Conservation (phyloP, 257 asterid species). For the Cinchona pubescens region DNA sequence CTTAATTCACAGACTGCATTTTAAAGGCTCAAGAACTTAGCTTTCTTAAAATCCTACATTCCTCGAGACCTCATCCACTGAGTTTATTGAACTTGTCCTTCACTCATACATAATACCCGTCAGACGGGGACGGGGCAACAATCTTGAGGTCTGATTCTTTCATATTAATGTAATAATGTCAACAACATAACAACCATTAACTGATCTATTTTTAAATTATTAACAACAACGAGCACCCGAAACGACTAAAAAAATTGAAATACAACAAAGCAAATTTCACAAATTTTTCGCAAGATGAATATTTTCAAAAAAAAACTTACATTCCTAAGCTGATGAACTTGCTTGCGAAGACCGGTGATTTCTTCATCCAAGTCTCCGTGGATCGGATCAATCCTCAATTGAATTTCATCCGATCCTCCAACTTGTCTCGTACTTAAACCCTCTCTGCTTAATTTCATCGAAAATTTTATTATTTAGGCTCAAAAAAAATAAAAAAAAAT, state of each 20-base stretch:
- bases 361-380: constrained; percentile 68
- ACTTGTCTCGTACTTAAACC: constrained; percentile 77
- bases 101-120: neutral
- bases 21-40: neutral
- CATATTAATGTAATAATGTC: too few relatives aligned
- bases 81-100: neutral
- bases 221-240: neutral
- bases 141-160: neutral
- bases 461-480: neutral
- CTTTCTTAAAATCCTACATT: neutral
- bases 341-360: constrained; percentile 77
- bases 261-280: neutral
- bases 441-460: constrained; percentile 33
- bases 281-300: neutral
- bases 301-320: constrained; percentile 31
- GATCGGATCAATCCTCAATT: constrained; percentile 80
- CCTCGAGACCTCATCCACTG: neutral
- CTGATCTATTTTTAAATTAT: neutral
- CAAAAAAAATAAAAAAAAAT: neutral
- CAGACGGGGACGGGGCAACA: neutral
- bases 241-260: neutral
- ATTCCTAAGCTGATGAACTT: constrained; percentile 75
- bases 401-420: constrained; percentile 71
- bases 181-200: neutral
- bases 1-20: too few relatives aligned